These are phyloP conservation scores for Talaromyces amestolkiae DNA, from an alignment of 2,329 filamentous ascomycete species.

Conservation along the genomic window DNA sequence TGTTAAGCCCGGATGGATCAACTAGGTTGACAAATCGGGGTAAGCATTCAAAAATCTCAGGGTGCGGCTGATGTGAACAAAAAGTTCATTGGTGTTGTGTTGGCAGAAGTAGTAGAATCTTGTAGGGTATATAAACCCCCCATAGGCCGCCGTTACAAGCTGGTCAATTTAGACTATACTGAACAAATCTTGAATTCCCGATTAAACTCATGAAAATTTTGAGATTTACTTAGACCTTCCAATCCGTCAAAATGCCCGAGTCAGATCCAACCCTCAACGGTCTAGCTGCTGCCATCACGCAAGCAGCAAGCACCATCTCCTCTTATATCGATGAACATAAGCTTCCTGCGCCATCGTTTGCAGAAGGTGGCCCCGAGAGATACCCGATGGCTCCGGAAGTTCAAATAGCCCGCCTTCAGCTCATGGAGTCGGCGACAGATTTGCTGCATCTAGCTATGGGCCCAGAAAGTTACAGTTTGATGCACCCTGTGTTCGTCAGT, in stretches of 20 bases:
- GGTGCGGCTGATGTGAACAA: not conserved
- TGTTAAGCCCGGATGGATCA: not conserved
- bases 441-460: slow-evolving; percentile 8
- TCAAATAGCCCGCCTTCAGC: not conserved
- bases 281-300: slow-evolving; percentile 4
- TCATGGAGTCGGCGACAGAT: not conserved
- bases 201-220: not conserved
- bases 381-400: slow-evolving; percentile 2
- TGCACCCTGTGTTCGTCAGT: not conserved
- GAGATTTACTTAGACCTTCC: not conserved
- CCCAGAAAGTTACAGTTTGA: not conserved
- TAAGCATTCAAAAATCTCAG: no score
- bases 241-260: not conserved
- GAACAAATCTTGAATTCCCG: not conserved
- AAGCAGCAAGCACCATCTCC: slow-evolving; percentile 2
- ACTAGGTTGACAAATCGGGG: not conserved
- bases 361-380: not conserved
- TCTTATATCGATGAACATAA: not conserved
- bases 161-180: not conserved
- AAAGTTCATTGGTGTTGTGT: not conserved
- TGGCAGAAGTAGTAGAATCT: not conserved
- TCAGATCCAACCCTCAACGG: not conserved
- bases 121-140: not conserved
- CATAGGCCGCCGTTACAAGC: not conserved
- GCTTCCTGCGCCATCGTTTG: not conserved